Base-by-base conservation (phyloP, 73 alveolate species). In the Strombidium stylifer region DNA sequence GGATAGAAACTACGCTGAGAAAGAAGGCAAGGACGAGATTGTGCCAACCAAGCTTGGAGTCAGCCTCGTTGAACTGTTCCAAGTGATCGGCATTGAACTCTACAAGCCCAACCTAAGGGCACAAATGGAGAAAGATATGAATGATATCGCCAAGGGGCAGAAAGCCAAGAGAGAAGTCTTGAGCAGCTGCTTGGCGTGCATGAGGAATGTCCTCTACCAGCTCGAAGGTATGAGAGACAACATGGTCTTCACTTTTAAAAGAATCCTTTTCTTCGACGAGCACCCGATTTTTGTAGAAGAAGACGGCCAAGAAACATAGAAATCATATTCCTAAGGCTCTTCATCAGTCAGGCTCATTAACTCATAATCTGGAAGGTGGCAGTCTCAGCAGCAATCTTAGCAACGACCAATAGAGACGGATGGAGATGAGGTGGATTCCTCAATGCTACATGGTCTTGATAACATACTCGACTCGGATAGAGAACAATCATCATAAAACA, bases 21-120 rank as follows among this genome's bases (percentile, higher is more conserved):
- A 89, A 80, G 69, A 87, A 47, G 94, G 94, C 15, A 60, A 93
- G 23, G 81, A 77, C 42, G n/a, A n/a, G n/a, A 81, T 92, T 40
- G 23, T 16, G 14, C 99, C 99, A 5, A 90, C 98, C 26, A 77
- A 78, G 57, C 72, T 96, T 34, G 99, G 99, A 3, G 40, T 96
- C 20, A 89, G 94, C 19, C 72, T 96, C 41, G 93, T 95, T 15
- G 76, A 92, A 52, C 98, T 94, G 24, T 94, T 91, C 58, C 69
- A 82, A 48, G 50, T 73, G n/a, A 51, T 93, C 30, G 97, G 98
- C 6, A 73, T 93, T 21, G 87, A 84, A 51, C 75, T 93, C 8
- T 85, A 84, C 66, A 72, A 91, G 60, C 97, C 99, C 19, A 66
- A 84, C 40, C 69, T 93, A 52, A 84, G 99, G 70, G 95, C 98